Base-by-base conservation (phyloP, 768 basidiomycete genomes). In the Pholiota conissans region DNA sequence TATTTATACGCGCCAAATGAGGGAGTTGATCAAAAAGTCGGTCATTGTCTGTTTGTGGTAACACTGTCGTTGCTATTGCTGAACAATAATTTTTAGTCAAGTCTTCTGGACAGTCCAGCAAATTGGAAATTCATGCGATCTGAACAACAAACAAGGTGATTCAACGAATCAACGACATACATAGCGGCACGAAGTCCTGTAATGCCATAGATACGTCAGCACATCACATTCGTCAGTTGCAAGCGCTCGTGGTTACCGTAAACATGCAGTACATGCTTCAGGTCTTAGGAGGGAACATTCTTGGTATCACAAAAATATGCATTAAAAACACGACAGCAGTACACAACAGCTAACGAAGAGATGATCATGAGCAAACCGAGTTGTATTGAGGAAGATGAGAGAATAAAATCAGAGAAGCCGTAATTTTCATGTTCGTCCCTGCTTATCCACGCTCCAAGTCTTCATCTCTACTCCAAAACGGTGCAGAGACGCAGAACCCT, bases 371-470 rank as follows among this genome's bases (percentile, higher is more conserved):
- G 53, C 46, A 46, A 46, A 29, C 18, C 29, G 53, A 46, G 34
- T 39, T 52, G 4, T 9, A 34, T 24, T 29, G 42, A 30, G 24
- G 7, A n/a, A 14, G 10, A 40, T 39, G 47, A 49, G 5, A 56
- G 53, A 60, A 61, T 49, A 62, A 59, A 65, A 66, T 86, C 85
- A 86, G 85, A 86, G 74, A 85, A 85, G 82, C 84, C 84, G 74
- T 69, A 62, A 66, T 83, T 86, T 84, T 86, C 85, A 79, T 81
- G 65, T 71, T 68, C 72, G 73, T 71, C 72, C 71, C 60, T 66
- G 57, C 64, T 63, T 67, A 51, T 65, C 64, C 67, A 62, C 67
- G 55, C 69, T 60, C 67, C 55, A 58, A 61, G 66, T 75, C 80
- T 71, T 67, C 72, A 68, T 67, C 66, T 61, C 71, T 58, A 63